These are phyloP conservation scores for Collybia mongolica DNA, from an alignment of 768 basidiomycete species.

Conservation along the genomic window DNA sequence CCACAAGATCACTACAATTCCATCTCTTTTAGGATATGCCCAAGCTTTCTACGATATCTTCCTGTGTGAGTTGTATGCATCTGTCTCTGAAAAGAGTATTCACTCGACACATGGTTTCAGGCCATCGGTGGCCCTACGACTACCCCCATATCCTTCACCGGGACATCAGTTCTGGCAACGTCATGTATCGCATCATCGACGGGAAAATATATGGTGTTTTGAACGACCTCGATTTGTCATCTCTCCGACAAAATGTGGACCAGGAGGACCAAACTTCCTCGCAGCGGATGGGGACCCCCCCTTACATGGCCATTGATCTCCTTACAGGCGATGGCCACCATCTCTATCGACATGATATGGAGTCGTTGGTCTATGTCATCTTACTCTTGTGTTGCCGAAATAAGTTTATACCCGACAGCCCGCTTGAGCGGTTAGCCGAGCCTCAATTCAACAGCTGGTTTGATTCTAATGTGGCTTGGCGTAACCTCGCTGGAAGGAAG, in stretches of 20 bases:
- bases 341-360: conserved; percentile 13
- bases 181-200: conserved; percentile 1
- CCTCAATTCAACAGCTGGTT: too few species aligned
- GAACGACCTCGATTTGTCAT: neutral
- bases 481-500: too few species aligned
- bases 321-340: conserved; percentile 9
- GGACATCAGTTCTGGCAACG: neutral
- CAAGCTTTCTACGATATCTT: too few species aligned
- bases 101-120: too few species aligned
- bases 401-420: too few species aligned
- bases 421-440: too few species aligned
- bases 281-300: conserved; percentile 13
- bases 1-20: too few species aligned
- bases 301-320: conserved; percentile 16
- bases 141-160: neutral
- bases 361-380: conserved; percentile 11
- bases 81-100: too few species aligned
- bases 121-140: too few species aligned
- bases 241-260: neutral
- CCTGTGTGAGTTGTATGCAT: too few species aligned
- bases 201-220: neutral
- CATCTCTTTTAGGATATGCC: too few species aligned
- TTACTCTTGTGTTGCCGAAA: neutral
- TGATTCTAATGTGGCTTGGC: too few species aligned
- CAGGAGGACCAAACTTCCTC: neutral